Evolutionary conservation across 1,139 yeast genomes (phyloP), one percentile per base, ranked within the genome.

Genomic region (Blastobotrys persicus): DNA sequence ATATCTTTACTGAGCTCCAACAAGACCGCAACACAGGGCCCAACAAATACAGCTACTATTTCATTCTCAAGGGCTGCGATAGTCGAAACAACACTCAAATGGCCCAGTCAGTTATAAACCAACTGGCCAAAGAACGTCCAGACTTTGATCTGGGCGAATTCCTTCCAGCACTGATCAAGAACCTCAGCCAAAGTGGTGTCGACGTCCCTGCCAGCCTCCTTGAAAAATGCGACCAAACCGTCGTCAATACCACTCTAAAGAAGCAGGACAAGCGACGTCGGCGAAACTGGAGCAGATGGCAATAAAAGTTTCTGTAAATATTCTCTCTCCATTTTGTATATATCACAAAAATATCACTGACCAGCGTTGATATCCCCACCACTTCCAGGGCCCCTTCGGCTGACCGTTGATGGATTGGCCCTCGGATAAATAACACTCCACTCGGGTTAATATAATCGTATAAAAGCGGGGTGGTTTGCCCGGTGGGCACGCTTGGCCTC

Each of bases 11-110:
- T 3, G 60, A 58, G 37, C 55, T 65, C 32, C 55, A 64, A 67
- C 55, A 69, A 59, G 61, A 49, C 51, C 55, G 39, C 44, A 56
- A 34, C 50, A 60, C 66, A 12, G 60, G 66, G 44, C 80, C 87
- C 17, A 84, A 84, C 66, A 68, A 69, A 56, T 84, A 59, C 69
- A 79, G 87, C 9, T 83, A 70, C 64, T 80, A 74, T 62, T 83
- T 72, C 66, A 64, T 83, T 56, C 64, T 85, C 47, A 67, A 66
- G 43, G 76, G 75, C 54, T 80, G 77, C 44, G 49, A 58, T 46
- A 68, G 68, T 47, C 63, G 63, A 44, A 65, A 65, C 34, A 69
- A 76, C 50, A 50, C 51, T 32, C 69, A 65, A 5, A 58, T 62
- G 39, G 70, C 78, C 19, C 71, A 74, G 48, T 59, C 60, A 48